A percentile compares a stretch with the other conserved stretches of the same genome.
These are phyloP conservation scores for Calophaca sinica DNA, from an alignment of 306 rosid species.

Conservation along the genomic window DNA sequence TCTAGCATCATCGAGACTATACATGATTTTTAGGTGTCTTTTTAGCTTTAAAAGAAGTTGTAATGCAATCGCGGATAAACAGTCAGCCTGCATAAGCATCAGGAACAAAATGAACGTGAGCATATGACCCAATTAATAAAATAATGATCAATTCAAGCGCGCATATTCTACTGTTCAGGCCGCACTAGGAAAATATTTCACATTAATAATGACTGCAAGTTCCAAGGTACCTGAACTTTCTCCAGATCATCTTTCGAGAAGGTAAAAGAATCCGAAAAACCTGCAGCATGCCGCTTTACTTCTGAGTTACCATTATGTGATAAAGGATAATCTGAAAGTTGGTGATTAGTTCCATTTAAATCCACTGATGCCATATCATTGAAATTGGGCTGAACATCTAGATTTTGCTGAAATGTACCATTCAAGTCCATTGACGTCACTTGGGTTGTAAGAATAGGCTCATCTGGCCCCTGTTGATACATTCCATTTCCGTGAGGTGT, in stretches of 20 bases:
- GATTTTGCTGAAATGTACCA: slow-evolving; percentile 56
- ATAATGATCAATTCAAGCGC: slow-evolving; percentile 7
- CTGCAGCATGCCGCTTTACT: slow-evolving; percentile 47
- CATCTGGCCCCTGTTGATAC: slow-evolving; percentile 49
- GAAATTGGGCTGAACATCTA: slow-evolving; percentile 42
- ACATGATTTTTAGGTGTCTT: slow-evolving; percentile 89
- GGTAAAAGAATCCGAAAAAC: slow-evolving; percentile 50
- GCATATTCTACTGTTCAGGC: slow-evolving; percentile 23
- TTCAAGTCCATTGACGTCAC: slow-evolving; percentile 61
- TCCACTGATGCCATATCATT: slow-evolving; percentile 60
- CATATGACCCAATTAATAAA: slow-evolving; percentile 19
- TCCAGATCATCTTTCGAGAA: slow-evolving; percentile 72
- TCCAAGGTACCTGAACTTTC: slow-evolving; percentile 77
- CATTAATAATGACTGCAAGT: slow-evolving; percentile 3
- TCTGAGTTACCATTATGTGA: slow-evolving; percentile 52
- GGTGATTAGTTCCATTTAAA: slow-evolving; percentile 72
- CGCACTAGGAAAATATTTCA: slow-evolving; percentile 9
- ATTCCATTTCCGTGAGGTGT: slow-evolving; percentile 68
- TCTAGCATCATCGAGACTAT: slow-evolving; percentile 81
- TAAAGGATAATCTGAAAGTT: slow-evolving; percentile 55
- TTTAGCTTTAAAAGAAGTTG: slow-evolving; percentile 95
- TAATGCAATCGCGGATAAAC: slow-evolving; percentile 79
- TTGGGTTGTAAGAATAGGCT: slow-evolving; percentile 46
- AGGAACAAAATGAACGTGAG: background rate
- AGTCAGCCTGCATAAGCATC: slow-evolving; percentile 68